Evolutionary conservation across 208 protist species (phyloP).

Genomic region (Crithidia bombi): DNA sequence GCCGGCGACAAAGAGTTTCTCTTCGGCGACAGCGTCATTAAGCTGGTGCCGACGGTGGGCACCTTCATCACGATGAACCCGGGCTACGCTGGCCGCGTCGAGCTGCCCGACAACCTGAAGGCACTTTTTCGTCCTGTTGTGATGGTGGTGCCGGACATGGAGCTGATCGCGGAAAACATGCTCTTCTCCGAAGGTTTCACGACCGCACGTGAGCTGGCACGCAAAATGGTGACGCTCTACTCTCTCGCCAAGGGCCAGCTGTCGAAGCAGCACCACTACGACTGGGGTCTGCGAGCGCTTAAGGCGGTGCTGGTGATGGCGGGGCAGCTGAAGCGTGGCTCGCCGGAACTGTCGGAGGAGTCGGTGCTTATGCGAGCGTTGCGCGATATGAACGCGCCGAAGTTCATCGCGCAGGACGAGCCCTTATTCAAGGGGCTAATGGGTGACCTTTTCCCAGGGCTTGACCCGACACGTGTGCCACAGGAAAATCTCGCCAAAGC

Average conservation of each 20-base stretch:
- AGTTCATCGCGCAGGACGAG: slow-evolving; percentile 99
- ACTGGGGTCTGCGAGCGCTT: slow-evolving; percentile 98
- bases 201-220: slow-evolving; percentile 94
- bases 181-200: slow-evolving; percentile 99
- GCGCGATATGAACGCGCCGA: slow-evolving; percentile 99
- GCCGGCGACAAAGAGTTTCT: slow-evolving; percentile 87
- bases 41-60: slow-evolving; percentile 93
- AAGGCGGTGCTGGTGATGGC: slow-evolving; percentile 99
- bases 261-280: slow-evolving; percentile 99
- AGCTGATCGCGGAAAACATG: slow-evolving; percentile 99
- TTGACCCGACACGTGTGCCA: slow-evolving; percentile 95
- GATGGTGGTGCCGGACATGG: slow-evolving; percentile 98
- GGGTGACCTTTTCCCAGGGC: slow-evolving; percentile 97
- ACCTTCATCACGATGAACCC: slow-evolving; percentile 99
- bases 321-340: slow-evolving; percentile 97
- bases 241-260: slow-evolving; percentile 97
- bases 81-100: slow-evolving; percentile 98
- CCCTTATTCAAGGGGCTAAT: slow-evolving; percentile 98
- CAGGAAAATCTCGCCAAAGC: slow-evolving; percentile 95
- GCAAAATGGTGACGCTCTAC: slow-evolving; percentile 99
- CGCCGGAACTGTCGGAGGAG: slow-evolving; percentile 95
- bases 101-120: slow-evolving; percentile 99
- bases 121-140: slow-evolving; percentile 98
- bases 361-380: slow-evolving; percentile 99
- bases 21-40: slow-evolving; percentile 91